Conservation (phyloP, 345 rosid genomes). For the Eutrema japonicum region DNA sequence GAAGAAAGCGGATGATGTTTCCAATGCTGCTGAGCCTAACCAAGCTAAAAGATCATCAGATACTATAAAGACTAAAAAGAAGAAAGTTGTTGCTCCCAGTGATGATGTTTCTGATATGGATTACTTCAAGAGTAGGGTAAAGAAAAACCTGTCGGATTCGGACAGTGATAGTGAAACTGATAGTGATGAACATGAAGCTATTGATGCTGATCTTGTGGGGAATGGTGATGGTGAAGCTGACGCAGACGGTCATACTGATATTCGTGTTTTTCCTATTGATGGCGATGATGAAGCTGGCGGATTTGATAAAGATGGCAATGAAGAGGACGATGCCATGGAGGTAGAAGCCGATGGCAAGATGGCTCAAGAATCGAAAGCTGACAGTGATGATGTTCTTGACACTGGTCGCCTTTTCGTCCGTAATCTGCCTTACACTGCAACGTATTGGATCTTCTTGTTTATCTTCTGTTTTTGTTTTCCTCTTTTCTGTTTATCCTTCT, state of each 20-base stretch:
- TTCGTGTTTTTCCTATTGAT: slow-evolving; percentile 32
- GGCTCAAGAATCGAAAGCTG: slow-evolving; percentile 48
- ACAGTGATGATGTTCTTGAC: slow-evolving; percentile 52
- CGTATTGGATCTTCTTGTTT: slow-evolving; percentile 46
- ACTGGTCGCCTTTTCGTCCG: slow-evolving; percentile 82
- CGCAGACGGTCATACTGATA: slow-evolving; percentile 31
- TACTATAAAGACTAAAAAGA: slow-evolving; percentile 42
- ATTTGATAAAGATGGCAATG: slow-evolving; percentile 5
- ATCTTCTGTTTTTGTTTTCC: neutral
- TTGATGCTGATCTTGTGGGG: slow-evolving; percentile 26
- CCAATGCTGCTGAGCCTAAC: slow-evolving; percentile 37
- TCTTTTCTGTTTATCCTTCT: slow-evolving; percentile 3
- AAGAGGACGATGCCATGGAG: slow-evolving; percentile 21
- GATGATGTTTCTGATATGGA: slow-evolving; percentile 79
- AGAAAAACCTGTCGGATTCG: slow-evolving; percentile 75
- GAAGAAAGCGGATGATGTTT: slow-evolving; percentile 39
- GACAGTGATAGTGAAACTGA: slow-evolving; percentile 52
- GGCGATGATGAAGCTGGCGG: slow-evolving; percentile 27
- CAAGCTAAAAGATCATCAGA: slow-evolving; percentile 36
- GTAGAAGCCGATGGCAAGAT: slow-evolving; percentile 44
- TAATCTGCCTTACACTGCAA: slow-evolving; percentile 78
- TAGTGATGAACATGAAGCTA: slow-evolving; percentile 28
- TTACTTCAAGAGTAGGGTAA: slow-evolving; percentile 86
- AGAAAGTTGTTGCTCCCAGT: slow-evolving; percentile 43
- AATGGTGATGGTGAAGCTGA: slow-evolving; percentile 38